phyloP scores from a whole-genome alignment of 164 flowering plant species.

The Tinospora cordifolia region DNA sequence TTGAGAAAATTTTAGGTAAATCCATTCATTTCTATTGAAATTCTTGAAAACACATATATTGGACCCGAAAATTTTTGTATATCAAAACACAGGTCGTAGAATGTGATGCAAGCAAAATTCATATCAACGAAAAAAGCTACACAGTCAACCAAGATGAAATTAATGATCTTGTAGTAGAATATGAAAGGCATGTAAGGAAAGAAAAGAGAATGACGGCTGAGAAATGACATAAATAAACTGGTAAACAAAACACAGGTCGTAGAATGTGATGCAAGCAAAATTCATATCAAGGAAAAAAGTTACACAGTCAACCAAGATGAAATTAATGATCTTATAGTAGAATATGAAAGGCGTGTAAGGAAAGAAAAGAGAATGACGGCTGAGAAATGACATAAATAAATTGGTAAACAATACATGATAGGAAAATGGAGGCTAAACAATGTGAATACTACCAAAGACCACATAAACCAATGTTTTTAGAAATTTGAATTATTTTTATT shows the following conservation, averaged over 20 bases:
- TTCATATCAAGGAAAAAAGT: neutral
- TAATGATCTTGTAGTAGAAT: neutral
- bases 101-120: slow-evolving; percentile 10
- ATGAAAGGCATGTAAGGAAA: neutral
- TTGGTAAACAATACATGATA: neutral
- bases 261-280: slow-evolving; percentile 11
- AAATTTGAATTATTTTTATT: too few species aligned
- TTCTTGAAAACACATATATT: too few species aligned
- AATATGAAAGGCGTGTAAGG: neutral
- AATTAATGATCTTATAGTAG: neutral
- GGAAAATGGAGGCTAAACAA: too few species aligned
- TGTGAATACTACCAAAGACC: too few species aligned
- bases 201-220: neutral
- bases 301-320: neutral
- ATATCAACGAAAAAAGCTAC: neutral
- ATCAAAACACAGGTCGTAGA: too few species aligned
- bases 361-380: neutral
- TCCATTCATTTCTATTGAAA: too few species aligned
- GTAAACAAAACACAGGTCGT: neutral
- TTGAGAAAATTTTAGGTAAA: too few species aligned
- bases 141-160: neutral
- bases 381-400: too few species aligned
- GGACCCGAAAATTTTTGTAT: too few species aligned
- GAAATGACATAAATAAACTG: too few species aligned
- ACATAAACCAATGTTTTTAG: too few species aligned